Evolutionary conservation across 148 eudicot genomes (phyloP), one percentile per base, ranked within the genome.

Genomic region (Persicaria tinctoria): DNA sequence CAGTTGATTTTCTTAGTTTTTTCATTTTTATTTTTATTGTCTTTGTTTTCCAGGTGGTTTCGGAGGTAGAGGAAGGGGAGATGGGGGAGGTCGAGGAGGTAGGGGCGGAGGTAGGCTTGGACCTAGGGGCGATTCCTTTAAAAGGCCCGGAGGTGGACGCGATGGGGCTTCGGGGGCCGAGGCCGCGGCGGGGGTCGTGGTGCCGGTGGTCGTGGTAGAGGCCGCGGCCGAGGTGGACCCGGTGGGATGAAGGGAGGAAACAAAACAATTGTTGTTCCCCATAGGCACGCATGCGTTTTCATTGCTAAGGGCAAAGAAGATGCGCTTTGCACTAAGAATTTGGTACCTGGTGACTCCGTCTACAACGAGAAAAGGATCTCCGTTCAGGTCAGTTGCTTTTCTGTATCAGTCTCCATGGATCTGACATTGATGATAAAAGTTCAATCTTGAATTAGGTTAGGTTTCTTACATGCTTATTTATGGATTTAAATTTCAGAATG

Each of bases 331-430:
- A 92, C 98, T 0, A 92, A 84, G 86, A 95, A 95, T 51, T 63
- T 94, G 98, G 97, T 92, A 7, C 91, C 98, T 77, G 98, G 98
- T 2, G 98, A 89, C 72, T 85, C 98, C 68, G 98, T 94, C 23
- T 94, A 94, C 64, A 92, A 88, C 62, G 98, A 92, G 84, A 94
- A 94, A 83, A 84, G 98, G 56, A 76, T 92, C 45, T 86, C 97
- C 74, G 91, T 90, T 77, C 97, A 92, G 98, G 98, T 94, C 14
- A 5, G 10, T 51, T 70, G 23, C 62, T 13, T 16, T 41, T 74
- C 23, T 54, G 17, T 53, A 9, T 4, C 38, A 60, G 18, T 20
- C 69, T 23, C 44, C 41, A 63, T 63, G 32, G 74, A 27, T 46
- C 12, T 75, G 56, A 20, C 62, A 6, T 46, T 72, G 8, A 68